These are phyloP conservation scores for Nitzschia putrida DNA, from an alignment of 108 stramenopile species.

Conservation along the genomic window DNA sequence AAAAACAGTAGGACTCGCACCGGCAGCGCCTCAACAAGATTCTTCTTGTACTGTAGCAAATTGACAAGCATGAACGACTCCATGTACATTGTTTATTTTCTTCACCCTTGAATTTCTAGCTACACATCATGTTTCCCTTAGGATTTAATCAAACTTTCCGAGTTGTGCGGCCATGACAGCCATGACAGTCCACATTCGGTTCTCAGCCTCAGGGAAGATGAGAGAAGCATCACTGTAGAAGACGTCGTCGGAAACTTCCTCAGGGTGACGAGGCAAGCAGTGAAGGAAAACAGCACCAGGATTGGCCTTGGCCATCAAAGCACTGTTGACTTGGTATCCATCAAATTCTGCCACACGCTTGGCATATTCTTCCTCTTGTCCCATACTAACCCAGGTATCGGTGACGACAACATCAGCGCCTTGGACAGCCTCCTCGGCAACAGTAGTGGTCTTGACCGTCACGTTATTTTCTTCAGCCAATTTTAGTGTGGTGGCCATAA, in stretches of 20 bases:
- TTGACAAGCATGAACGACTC: too few species aligned
- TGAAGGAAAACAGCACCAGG: conserved; percentile 92
- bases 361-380: conserved; percentile 93
- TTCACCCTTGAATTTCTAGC: too few species aligned
- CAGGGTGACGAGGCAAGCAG: conserved; percentile 94
- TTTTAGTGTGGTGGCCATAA: conserved; percentile 59
- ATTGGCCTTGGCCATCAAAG: conserved; percentile 86
- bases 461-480: conserved; percentile 66
- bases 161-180: conserved; percentile 95
- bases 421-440: conserved; percentile 84
- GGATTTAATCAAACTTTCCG: conserved; percentile 47
- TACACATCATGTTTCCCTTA: not conserved
- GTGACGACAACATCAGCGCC: conserved; percentile 93
- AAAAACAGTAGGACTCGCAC: too few species aligned
- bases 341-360: conserved; percentile 87
- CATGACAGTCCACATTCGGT: conserved; percentile 99
- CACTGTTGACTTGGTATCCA: conserved; percentile 90
- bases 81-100: too few species aligned
- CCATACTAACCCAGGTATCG: conserved; percentile 98
- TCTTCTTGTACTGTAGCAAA: too few species aligned
- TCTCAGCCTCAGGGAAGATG: conserved; percentile 95
- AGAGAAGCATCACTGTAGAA: conserved; percentile 88
- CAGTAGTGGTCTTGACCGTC: conserved; percentile 62
- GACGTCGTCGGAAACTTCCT: conserved; percentile 96
- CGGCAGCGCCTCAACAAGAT: too few species aligned